Base-by-base conservation (phyloP, 2,329 filamentous ascomycete species). In the Fusarium palustre region DNA sequence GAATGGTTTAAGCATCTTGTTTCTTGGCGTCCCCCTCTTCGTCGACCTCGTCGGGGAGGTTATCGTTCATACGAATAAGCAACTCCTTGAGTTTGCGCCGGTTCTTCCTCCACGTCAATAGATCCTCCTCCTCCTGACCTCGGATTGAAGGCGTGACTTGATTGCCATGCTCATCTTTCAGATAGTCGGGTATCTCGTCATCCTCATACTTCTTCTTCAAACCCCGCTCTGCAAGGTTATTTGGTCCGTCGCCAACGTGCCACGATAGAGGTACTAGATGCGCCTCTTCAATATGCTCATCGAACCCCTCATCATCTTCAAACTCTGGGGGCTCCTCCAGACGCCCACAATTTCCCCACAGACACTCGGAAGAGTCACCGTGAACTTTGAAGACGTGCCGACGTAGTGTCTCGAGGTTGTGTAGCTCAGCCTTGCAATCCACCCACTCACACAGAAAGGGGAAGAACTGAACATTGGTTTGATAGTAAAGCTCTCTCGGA, bases 401-500 rank as follows among this genome's bases (percentile, higher is more conserved):
- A 25, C 84, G 81, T 41, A 91, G 75, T 12, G 87, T 90, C 15
- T 86, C 85, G 59, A 89, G 76, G 71, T 91, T 91, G 52, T 90
- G 87, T 46, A 91, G 79, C 76, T 90, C 86, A 5, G 88, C 88
- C 31, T 80, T 82, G 72, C 88, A 91, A 0, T 80, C 80, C 24
- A 78, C 68, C 88, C 88, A 91, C 74, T 90, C 87, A 76, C 88
- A 91, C 12, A 83, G 61, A 71, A 87, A 91, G 3, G 81, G 76
- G n/a, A 82, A 59, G 69, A 85, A 89, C 7, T 76, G 77, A 8
- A 85, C 81, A 24, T 80, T 74, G 24, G 82, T 74, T 22, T 68
- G 72, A 30, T 77, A 73, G 60, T 86, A 88, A 30, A 81, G 74
- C 15, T 81, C 78, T 45, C 78, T 74, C 0, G 81, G 79, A 16